Evolutionary conservation across 148 eudicot genomes (phyloP), one percentile per base, ranked within the genome.

Genomic region (Camellia lanceoleosa): DNA sequence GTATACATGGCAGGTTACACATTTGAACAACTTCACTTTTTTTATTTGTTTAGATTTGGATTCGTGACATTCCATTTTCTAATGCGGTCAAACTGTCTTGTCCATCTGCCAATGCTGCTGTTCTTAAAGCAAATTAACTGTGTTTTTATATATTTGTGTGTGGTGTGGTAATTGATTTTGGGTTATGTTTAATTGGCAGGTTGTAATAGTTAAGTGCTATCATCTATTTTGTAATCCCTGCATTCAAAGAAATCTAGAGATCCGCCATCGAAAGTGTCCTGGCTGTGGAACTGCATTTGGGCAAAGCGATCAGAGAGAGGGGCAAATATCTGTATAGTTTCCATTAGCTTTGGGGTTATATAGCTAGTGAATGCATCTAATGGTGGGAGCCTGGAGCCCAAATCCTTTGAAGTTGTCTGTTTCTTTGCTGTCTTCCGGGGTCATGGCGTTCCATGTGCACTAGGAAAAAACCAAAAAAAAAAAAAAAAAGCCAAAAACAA

Each of bases 221-320:
- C 98, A 94, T 94, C 90, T 94, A 66, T 92, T 94, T 85, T 94
- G 98, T 89, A 90, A 90, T 71, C 93, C 88, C 55, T 94, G 97
- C 84, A 92, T 94, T 52, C 38, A 30, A 30, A 30, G 38, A 30
- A 30, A 30, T 30, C 38, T 30, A 30, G 38, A 30, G 38, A 30
- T 30, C 38, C 1, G 38, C 38, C 38, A 30, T 30, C 38, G 38
- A 30, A 30, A 30, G 38, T 30, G 38, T 30, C 38, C 38, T 30
- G 38, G 38, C 38, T 30, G 38, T 30, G 38, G 38, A 30, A 30
- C 38, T 30, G 38, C 38, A 30, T 30, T 30, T 30, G 38, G 38
- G 38, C 38, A 30, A 30, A 30, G 38, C 38, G 38, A 30, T 30
- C 38, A 30, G 38, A 30, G 38, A 30, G 38, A 30, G 38, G 38